Conservation (phyloP, 352 stramenopile genomes). For the Phytophthora pini region DNA sequence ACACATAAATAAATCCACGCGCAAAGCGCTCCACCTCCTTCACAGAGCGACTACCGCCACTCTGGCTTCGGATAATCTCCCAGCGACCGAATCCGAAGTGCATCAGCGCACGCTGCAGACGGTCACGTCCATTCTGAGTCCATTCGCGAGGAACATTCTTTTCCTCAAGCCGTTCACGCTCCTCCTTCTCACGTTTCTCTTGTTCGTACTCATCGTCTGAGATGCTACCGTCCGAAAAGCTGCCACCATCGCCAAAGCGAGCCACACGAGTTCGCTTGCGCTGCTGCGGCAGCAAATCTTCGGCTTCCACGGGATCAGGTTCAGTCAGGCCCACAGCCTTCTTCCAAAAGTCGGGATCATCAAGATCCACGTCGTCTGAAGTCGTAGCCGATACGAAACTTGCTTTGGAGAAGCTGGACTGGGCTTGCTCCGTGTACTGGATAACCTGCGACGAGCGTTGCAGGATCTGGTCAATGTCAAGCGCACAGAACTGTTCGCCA, state of each 20-base stretch:
- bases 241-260: slow-evolving; percentile 74
- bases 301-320: slow-evolving; percentile 63
- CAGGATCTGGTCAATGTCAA: slow-evolving; percentile 99
- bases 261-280: slow-evolving; percentile 87
- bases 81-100: slow-evolving; percentile 88
- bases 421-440: slow-evolving; percentile 85
- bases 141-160: slow-evolving; percentile 80
- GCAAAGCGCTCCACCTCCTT: slow-evolving; percentile 88
- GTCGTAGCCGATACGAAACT: slow-evolving; percentile 92
- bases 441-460: slow-evolving; percentile 86
- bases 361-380: slow-evolving; percentile 95
- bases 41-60: slow-evolving; percentile 82
- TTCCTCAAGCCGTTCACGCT: slow-evolving; percentile 63
- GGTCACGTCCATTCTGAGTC: slow-evolving; percentile 87
- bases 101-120: slow-evolving; percentile 87
- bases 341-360: slow-evolving; percentile 99
- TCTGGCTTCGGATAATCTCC: slow-evolving; percentile 91
- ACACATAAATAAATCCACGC: slow-evolving; percentile 88
- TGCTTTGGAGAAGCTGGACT: slow-evolving; percentile 92
- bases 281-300: slow-evolving; percentile 76
- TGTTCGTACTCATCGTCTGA: slow-evolving; percentile 67
- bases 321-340: slow-evolving; percentile 94
- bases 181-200: slow-evolving; percentile 55
- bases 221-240: slow-evolving; percentile 73
- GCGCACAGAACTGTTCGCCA: slow-evolving; percentile 95